Base-by-base conservation (phyloP, 495 filamentous ascomycete genomes). In the Cenococcum geophilum region DNA sequence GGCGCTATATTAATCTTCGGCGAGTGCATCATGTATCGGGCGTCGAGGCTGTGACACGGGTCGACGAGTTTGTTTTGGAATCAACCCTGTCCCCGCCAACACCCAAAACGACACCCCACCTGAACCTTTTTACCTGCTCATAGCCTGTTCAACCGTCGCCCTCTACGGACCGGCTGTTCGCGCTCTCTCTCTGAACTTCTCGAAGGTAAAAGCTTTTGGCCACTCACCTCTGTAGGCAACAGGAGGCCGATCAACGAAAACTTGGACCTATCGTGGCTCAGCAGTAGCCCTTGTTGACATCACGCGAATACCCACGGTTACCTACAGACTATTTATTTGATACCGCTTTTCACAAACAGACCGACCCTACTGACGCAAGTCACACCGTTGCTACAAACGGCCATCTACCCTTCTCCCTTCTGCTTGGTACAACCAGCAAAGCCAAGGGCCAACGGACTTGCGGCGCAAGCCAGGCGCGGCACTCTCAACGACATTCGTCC, bases 261-360 rank as follows among this genome's bases (percentile, higher is more conserved):
- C 40, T 45, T 45, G 40, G 40, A 45, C 40, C 40, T 14, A 3
- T 6, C 3, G 40, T 45, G 40, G 40, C 40, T 45, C 40, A 45
- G 40, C 40, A 45, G 40, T 32, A 32, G 27, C 27, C 40, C 11
- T 45, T 45, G 11, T 45, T 45, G 40, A 45, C 40, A 45, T 45
- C 40, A 45, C 40, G 40, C 40, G 40, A 45, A 45, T 45, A 45
- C 40, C 40, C 40, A 45, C 40, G 40, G 40, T 45, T 45, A 45
- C 40, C 40, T 45, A 45, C 12, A 14, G 40, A 45, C 40, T 18
- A 4, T 45, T 10, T 10, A 45, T 45, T 45, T 14, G 40, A 45
- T 45, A 45, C 40, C 40, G 12, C 18, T 45, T 45, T 45, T 45
- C 40, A 14, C 40, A 45, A 45, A 45, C 18, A 45, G 14, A 18